A percentile compares a stretch with the other conserved stretches of the same genome.
These are phyloP conservation scores for Triticum aestivum DNA, from an alignment of 176 grass and related monocot genomes.

Conservation along the genomic window DNA sequence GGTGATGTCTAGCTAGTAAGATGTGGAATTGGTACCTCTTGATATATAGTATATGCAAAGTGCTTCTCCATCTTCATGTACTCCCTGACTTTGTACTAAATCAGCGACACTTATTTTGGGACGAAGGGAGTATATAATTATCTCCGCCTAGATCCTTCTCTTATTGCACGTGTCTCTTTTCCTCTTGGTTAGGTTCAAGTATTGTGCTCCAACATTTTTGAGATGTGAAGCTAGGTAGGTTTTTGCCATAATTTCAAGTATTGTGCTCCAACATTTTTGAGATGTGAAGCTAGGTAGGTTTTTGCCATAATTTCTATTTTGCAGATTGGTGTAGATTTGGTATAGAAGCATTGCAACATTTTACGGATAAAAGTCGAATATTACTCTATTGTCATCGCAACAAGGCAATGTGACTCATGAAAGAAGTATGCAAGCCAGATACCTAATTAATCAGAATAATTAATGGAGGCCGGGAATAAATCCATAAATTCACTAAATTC, in stretches of 20 bases:
- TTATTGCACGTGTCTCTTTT: not conserved
- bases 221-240: not conserved
- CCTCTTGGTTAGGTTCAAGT: not conserved
- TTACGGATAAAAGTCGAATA: not conserved
- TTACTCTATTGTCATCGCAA: not conserved
- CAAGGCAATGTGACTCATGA: not conserved
- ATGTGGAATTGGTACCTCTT: slow-evolving; percentile 10
- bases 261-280: not conserved
- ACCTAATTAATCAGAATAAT: no score
- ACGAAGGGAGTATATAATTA: not conserved
- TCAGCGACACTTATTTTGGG: no score
- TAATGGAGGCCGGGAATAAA: no score
- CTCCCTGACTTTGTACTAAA: no score
- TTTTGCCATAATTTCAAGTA: not conserved
- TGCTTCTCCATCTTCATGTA: not conserved
- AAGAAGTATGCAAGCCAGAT: not conserved
- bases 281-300: not conserved
- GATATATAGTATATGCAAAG: not conserved
- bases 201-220: not conserved
- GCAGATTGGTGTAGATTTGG: not conserved
- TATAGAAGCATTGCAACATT: not conserved
- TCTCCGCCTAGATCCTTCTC: not conserved
- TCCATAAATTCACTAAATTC: not conserved
- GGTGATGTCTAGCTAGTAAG: slow-evolving; percentile 19
- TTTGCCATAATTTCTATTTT: not conserved